Evolutionary conservation across 2,329 filamentous ascomycete genomes (phyloP).

Genomic region (Fusarium sp.): DNA sequence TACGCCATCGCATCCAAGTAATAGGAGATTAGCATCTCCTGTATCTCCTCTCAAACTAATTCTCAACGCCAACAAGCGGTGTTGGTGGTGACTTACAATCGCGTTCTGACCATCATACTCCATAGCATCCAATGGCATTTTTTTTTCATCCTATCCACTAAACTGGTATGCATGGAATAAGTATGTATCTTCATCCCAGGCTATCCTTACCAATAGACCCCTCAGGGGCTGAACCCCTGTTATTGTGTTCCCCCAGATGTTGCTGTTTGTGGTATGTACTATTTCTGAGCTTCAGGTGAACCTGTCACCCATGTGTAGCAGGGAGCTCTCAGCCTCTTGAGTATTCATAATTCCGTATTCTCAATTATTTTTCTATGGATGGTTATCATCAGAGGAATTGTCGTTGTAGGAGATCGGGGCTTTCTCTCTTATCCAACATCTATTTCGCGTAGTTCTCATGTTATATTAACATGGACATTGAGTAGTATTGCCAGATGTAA

Average conservation of each 20-base stretch:
- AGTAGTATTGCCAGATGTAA: constrained; percentile 2
- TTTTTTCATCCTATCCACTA: background rate
- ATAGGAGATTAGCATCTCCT: background rate
- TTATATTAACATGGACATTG: constrained; percentile 7
- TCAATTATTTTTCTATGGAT: background rate
- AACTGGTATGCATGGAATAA: background rate
- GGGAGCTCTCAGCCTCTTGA: background rate
- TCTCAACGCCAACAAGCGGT: background rate
- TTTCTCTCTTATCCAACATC: background rate
- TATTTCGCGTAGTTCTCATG: background rate
- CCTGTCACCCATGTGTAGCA: constrained; percentile 31
- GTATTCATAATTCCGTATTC: background rate
- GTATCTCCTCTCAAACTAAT: background rate
- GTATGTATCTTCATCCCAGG: background rate
- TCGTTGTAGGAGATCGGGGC: background rate
- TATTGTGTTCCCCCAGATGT: constrained; percentile 31
- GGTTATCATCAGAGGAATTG: background rate
- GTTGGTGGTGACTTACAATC: constrained; percentile 12
- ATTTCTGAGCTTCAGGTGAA: constrained; percentile 41
- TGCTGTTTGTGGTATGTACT: background rate
- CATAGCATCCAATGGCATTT: background rate
- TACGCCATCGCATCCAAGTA: background rate
- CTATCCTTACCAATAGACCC: constrained; percentile 17
- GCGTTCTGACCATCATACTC: constrained; percentile 1
- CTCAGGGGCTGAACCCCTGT: constrained; percentile 25